Percentiles rank a stretch among this genome's conserved stretches.
phyloP scores from a whole-genome alignment of 1,139 yeast genomes.

The Torulaspora pretoriensis region DNA sequence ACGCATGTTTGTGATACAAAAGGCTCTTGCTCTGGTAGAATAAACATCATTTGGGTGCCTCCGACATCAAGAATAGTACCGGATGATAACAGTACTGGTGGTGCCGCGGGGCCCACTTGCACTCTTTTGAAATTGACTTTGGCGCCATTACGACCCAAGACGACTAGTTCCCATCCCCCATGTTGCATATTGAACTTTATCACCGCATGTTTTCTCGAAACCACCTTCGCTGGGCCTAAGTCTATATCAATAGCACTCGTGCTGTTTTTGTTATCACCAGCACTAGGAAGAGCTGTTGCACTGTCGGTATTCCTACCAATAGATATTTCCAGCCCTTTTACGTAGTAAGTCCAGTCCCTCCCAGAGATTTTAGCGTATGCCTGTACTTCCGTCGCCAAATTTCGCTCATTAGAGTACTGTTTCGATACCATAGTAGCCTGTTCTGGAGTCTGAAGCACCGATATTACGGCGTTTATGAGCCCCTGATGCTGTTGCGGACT shows the following conservation, averaged over 20 bases:
- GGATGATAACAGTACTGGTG: slow-evolving; percentile 59
- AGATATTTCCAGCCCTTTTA: slow-evolving; percentile 68
- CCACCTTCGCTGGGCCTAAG: slow-evolving; percentile 94
- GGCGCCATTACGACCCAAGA: slow-evolving; percentile 88
- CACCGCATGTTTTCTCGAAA: slow-evolving; percentile 81
- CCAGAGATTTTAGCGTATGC: slow-evolving; percentile 97
- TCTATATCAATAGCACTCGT: slow-evolving; percentile 62
- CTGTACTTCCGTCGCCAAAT: slow-evolving; percentile 79
- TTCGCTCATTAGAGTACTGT: slow-evolving; percentile 60
- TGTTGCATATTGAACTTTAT: slow-evolving; percentile 71
- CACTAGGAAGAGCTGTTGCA: slow-evolving; percentile 16
- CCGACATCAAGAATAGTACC: slow-evolving; percentile 93
- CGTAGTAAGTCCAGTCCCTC: slow-evolving; percentile 89
- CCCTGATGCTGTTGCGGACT: slow-evolving; percentile 33
- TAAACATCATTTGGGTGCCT: slow-evolving; percentile 98
- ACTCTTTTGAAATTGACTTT: slow-evolving; percentile 72
- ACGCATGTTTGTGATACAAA: slow-evolving; percentile 51
- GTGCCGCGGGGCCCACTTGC: slow-evolving; percentile 46
- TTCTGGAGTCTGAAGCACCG: slow-evolving; percentile 44
- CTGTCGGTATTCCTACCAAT: slow-evolving; percentile 82
- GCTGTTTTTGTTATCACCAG: slow-evolving; percentile 2
- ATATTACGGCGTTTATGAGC: slow-evolving; percentile 45
- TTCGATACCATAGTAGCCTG: slow-evolving; percentile 45
- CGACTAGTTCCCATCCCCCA: slow-evolving; percentile 80
- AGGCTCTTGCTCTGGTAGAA: slow-evolving; percentile 88